phyloP scores from a whole-genome alignment of 2,329 filamentous ascomycete species.

The Phyllosticta citribraziliensis region DNA sequence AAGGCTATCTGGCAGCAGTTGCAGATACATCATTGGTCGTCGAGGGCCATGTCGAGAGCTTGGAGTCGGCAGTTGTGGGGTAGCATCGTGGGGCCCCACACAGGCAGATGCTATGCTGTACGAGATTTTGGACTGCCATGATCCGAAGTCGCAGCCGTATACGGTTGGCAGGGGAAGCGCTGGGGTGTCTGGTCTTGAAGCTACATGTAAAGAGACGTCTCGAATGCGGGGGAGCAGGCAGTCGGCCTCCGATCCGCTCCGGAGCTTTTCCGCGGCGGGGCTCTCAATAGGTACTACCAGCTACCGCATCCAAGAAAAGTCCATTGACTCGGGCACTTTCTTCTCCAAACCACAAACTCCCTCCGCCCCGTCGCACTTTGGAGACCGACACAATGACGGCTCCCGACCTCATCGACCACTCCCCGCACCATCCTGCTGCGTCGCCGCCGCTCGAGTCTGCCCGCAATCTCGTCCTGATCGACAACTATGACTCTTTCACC shows the following conservation, averaged over 20 bases:
- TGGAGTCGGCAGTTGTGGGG: neutral
- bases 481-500: slow-evolving; percentile 99
- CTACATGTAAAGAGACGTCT: neutral
- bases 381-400: slow-evolving; percentile 27
- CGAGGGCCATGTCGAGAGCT: neutral
- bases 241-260: neutral
- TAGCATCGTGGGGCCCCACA: neutral
- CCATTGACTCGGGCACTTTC: neutral
- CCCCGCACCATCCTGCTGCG: slow-evolving; percentile 71
- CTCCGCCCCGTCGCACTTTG: neutral
- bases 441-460: slow-evolving; percentile 66
- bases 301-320: too few relatives aligned
- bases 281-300: too few relatives aligned
- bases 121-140: neutral
- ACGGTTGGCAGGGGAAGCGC: neutral
- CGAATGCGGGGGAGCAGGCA: neutral
- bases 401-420: slow-evolving; percentile 61
- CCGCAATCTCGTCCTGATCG: slow-evolving; percentile 86
- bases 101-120: neutral
- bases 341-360: neutral
- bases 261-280: neutral
- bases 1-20: neutral
- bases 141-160: neutral
- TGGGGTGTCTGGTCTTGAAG: neutral
- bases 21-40: neutral